phyloP scores from a whole-genome alignment of 2,329 filamentous ascomycete species.

The Xylariaceae sp. region DNA sequence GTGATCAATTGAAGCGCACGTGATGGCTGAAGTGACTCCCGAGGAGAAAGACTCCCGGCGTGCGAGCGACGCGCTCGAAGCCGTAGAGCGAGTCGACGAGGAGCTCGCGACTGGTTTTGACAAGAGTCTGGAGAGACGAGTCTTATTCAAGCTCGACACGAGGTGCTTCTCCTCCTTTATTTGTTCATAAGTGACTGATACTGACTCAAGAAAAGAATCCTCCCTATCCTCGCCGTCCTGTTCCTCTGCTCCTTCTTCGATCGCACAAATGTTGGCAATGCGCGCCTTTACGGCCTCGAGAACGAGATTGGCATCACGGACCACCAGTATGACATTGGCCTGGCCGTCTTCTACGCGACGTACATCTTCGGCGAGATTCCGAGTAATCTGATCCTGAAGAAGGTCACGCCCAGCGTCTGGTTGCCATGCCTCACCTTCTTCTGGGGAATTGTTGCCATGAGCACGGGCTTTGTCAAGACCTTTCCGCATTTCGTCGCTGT shows the following conservation, averaged over 20 bases:
- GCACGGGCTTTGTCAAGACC: conserved; percentile 48
- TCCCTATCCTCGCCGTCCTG: conserved; percentile 58
- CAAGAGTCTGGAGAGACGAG: neutral
- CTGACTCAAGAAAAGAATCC: conserved; percentile 47
- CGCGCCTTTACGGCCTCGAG: conserved; percentile 59
- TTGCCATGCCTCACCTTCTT: conserved; percentile 50
- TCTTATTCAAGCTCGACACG: neutral
- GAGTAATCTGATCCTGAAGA: conserved; percentile 59
- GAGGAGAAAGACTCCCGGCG: neutral
- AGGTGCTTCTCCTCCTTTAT: neutral
- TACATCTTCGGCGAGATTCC: conserved; percentile 61
- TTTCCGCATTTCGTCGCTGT: conserved; percentile 56
- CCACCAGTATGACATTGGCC: conserved; percentile 57
- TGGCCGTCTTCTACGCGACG: conserved; percentile 61
- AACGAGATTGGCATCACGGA: conserved; percentile 52
- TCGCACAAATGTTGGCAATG: conserved; percentile 69
- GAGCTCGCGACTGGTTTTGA: neutral
- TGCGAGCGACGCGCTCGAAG: neutral
- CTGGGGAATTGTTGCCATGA: conserved; percentile 57
- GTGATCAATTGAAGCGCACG: neutral
- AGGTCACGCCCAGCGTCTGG: conserved; percentile 55
- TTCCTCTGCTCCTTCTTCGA: conserved; percentile 62
- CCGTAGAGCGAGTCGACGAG: neutral
- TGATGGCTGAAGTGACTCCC: neutral
- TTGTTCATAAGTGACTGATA: neutral